Conservation (phyloP, 225 moss, liverwort and hornwort genomes). For the Climacium dendroides region DNA sequence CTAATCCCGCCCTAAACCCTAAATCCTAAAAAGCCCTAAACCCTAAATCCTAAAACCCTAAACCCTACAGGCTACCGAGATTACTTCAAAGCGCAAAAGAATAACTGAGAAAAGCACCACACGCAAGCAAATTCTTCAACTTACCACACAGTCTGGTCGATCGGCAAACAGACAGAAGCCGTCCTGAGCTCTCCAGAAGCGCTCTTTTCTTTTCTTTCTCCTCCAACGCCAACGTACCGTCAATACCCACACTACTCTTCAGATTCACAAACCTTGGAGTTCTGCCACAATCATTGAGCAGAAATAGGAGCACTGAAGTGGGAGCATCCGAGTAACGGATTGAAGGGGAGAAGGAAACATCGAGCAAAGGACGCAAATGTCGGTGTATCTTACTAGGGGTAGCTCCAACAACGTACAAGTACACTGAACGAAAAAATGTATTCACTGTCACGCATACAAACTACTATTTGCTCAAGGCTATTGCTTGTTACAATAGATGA, state of each 20-base stretch:
- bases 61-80: no score
- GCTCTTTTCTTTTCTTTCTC: no score
- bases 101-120: neutral
- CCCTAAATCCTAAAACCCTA: neutral
- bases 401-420: no score
- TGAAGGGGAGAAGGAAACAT: neutral
- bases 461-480: no score
- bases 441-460: no score
- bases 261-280: neutral
- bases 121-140: neutral
- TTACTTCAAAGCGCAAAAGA: neutral
- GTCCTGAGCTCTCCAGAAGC: neutral
- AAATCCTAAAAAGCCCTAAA: neutral
- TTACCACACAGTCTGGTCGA: neutral
- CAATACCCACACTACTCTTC: neutral
- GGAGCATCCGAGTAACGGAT: neutral
- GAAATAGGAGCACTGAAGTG: neutral
- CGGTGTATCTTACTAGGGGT: neutral
- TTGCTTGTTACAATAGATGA: no score
- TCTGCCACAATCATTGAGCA: neutral
- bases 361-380: neutral
- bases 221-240: no score
- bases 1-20: no score
- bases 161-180: neutral
- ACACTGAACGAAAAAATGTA: neutral